phyloP scores from a whole-genome alignment of 2,329 filamentous ascomycete genomes.

The Macrophomina phaseolina region DNA sequence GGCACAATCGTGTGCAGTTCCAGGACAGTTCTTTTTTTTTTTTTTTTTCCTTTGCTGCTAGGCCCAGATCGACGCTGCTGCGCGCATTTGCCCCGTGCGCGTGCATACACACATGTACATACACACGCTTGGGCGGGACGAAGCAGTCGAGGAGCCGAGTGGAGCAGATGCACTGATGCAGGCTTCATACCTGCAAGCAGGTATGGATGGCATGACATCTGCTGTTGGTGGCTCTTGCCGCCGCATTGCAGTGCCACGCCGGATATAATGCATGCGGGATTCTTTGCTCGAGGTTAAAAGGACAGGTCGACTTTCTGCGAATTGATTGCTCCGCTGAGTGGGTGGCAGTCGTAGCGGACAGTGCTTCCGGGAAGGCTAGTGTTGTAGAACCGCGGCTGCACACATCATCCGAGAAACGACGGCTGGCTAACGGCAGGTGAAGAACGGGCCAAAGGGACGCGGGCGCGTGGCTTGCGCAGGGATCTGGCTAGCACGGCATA shows the following conservation, averaged over 20 bases:
- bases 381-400: not conserved
- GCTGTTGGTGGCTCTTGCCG: not conserved
- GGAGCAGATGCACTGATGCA: not conserved
- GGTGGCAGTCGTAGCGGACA: too few relatives aligned
- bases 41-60: not conserved
- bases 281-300: not conserved
- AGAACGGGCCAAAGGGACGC: not conserved
- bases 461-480: not conserved
- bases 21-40: not conserved
- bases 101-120: not conserved
- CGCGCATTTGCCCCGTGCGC: slow-evolving; percentile 1
- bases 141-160: not conserved
- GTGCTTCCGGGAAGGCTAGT: not conserved
- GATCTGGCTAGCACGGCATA: not conserved
- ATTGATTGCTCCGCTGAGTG: too few relatives aligned
- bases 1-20: not conserved
- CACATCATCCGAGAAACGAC: not conserved
- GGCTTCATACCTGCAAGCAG: not conserved
- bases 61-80: not conserved
- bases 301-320: not conserved
- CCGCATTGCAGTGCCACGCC: not conserved
- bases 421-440: not conserved
- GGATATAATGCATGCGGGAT: not conserved
- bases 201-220: not conserved
- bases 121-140: not conserved